phyloP scores from a whole-genome alignment of 805 yeast genomes.

The Metschnikowia drakensbergensis region DNA sequence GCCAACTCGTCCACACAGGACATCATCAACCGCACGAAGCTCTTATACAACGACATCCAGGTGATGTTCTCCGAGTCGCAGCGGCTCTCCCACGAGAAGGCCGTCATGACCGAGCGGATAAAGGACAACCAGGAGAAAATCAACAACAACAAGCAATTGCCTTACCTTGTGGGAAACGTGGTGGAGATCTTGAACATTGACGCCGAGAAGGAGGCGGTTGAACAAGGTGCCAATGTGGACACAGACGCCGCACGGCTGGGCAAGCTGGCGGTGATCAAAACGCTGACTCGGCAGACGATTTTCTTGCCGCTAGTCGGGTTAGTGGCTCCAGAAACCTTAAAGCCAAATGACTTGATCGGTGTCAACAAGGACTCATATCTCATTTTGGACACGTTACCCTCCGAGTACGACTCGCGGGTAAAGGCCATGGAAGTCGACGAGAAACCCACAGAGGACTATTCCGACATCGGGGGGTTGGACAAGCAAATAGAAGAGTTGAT shows the following conservation, averaged over 20 bases:
- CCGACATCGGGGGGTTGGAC: slow-evolving; percentile 97
- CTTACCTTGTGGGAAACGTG: slow-evolving; percentile 93
- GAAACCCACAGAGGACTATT: slow-evolving; percentile 94
- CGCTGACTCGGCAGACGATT: slow-evolving; percentile 96
- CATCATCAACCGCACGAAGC: slow-evolving; percentile 76
- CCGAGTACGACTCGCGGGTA: slow-evolving; percentile 95
- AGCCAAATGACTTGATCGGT: slow-evolving; percentile 97
- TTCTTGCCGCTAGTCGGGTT: slow-evolving; percentile 93
- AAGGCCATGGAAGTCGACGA: slow-evolving; percentile 99
- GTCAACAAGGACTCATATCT: slow-evolving; percentile 95
- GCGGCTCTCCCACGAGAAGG: slow-evolving; percentile 86
- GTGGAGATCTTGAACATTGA: slow-evolving; percentile 89
- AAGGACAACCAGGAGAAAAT: slow-evolving; percentile 95
- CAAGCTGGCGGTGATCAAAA: slow-evolving; percentile 96
- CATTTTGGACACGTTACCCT: slow-evolving; percentile 89
- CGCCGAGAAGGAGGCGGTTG: slow-evolving; percentile 75
- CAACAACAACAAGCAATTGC: slow-evolving; percentile 90
- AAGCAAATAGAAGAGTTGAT: slow-evolving; percentile 23
- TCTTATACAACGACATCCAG: slow-evolving; percentile 91
- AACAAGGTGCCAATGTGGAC: slow-evolving; percentile 94
- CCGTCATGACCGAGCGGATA: slow-evolving; percentile 88
- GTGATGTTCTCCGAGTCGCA: slow-evolving; percentile 90
- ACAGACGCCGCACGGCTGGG: slow-evolving; percentile 88
- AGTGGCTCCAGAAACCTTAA: slow-evolving; percentile 85
- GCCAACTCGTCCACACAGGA: slow-evolving; percentile 74